Conservation (phyloP, 2,329 filamentous ascomycete genomes). For the Fusarium sp. region DNA sequence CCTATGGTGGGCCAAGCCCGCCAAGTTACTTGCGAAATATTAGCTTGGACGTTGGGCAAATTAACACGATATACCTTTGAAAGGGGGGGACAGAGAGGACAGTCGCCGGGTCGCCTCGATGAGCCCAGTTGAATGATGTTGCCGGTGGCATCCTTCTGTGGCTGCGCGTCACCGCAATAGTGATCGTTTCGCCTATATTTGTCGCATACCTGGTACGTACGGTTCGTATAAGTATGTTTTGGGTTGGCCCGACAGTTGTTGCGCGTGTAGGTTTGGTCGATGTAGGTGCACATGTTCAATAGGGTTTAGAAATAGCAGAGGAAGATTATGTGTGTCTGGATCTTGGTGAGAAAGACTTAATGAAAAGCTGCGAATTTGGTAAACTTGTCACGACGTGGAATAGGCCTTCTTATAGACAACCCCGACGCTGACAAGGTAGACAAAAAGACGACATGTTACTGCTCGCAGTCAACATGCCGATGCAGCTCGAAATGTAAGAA, state of each 20-base stretch:
- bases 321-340: no score
- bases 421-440: no score
- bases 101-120: neutral
- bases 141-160: neutral
- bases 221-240: neutral
- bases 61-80: neutral
- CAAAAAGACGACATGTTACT: no score
- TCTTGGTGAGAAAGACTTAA: no score
- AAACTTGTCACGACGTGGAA: no score
- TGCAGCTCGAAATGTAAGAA: no score
- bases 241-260: neutral
- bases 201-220: neutral
- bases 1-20: no score
- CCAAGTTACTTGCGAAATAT: neutral
- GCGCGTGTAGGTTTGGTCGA: neutral
- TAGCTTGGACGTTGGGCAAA: neutral
- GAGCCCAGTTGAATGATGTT: neutral
- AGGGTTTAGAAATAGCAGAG: no score
- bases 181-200: neutral
- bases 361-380: no score
- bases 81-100: neutral
- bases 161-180: neutral
- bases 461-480: no score
- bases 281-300: neutral
- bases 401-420: no score